phyloP scores from a whole-genome alignment of 176 grass and related monocot species.

The Neostapfia colusana region DNA sequence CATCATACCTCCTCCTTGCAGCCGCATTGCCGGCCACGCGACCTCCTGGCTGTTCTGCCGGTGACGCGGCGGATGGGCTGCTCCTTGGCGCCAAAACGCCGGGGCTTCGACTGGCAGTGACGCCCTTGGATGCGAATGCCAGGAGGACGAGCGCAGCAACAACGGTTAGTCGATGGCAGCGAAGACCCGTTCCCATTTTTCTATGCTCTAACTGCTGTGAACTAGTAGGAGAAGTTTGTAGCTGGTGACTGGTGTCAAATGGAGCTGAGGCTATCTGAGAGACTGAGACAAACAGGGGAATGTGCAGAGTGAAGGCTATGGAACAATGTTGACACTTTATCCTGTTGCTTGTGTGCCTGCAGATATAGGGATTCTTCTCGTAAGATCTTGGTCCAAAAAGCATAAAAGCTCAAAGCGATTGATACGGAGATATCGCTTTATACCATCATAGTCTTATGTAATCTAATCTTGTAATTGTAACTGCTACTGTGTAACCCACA shows the following conservation, averaged over 20 bases:
- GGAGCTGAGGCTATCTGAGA: not conserved
- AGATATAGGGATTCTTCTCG: not conserved
- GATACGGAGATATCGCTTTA: slow-evolving; percentile 30
- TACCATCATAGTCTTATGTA: not conserved
- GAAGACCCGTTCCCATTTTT: slow-evolving; percentile 13
- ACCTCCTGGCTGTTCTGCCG: slow-evolving; percentile 8
- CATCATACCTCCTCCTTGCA: not conserved
- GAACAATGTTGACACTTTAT: not conserved
- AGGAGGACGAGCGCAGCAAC: slow-evolving; percentile 32
- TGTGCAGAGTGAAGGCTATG: not conserved
- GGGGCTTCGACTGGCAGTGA: slow-evolving; percentile 18
- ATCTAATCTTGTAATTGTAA: not conserved
- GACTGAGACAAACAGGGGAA: not conserved
- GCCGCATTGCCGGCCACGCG: not conserved
- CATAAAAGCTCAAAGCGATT: slow-evolving; percentile 47
- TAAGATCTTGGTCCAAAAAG: slow-evolving; percentile 42
- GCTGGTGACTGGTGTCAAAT: not conserved
- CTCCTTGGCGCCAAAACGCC: not conserved
- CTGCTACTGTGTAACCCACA: no score
- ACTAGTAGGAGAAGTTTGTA: not conserved
- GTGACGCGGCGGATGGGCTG: not conserved
- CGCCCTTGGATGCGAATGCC: slow-evolving; percentile 17
- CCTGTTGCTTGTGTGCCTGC: slow-evolving; percentile 20
- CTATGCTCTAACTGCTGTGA: not conserved
- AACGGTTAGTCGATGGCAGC: slow-evolving; percentile 14